phyloP scores from a whole-genome alignment of 306 rosid species.

The Quercus glauca region DNA sequence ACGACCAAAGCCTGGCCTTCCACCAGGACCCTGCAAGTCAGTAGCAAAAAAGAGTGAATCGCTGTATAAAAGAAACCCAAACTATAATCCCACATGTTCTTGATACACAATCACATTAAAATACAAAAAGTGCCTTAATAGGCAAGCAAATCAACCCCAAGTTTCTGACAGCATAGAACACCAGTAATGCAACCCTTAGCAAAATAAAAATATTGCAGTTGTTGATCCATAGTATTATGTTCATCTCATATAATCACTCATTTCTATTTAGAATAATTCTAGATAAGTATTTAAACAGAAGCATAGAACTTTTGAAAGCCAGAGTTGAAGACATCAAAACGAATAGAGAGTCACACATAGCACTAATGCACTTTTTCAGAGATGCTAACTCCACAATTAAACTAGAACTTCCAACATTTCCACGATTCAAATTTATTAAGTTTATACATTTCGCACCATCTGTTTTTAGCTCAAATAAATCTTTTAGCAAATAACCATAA shows the following conservation, averaged over 20 bases:
- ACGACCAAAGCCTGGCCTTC: constrained; percentile 54
- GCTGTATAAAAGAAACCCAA: background rate
- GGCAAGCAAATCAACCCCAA: background rate
- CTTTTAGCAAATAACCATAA: no score
- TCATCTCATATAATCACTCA: no score
- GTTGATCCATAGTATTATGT: no score
- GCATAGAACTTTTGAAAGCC: no score
- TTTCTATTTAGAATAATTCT: no score
- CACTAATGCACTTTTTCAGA: background rate
- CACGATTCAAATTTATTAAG: background rate
- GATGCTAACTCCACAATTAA: background rate
- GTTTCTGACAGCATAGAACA: background rate
- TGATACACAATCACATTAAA: background rate
- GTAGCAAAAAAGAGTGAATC: background rate
- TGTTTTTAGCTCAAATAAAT: background rate
- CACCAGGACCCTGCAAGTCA: constrained; percentile 39
- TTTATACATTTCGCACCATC: background rate
- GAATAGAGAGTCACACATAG: background rate
- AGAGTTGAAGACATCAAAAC: background rate
- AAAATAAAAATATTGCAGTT: no score
- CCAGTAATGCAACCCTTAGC: background rate
- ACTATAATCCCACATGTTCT: background rate
- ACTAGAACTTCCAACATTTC: background rate
- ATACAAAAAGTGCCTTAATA: background rate
- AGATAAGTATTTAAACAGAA: no score